phyloP scores from a whole-genome alignment of 1,284 basidiomycete species.

The Pseudozyma sp. region DNA sequence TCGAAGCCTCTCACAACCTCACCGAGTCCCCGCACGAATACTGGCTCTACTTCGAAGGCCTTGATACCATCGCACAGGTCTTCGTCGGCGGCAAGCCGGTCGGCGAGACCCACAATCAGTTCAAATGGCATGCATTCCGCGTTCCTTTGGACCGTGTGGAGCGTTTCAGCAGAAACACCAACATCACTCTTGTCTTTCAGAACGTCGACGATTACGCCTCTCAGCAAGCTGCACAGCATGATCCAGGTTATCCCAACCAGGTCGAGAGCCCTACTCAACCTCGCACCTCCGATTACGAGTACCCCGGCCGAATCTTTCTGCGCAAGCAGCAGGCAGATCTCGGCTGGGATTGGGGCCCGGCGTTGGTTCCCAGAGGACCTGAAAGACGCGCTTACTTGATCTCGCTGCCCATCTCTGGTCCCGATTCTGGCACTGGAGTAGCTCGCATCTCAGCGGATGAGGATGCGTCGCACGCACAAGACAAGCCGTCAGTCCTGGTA shows the following conservation, averaged over 20 bases:
- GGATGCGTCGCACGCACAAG: not conserved
- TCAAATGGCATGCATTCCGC: conserved; percentile 74
- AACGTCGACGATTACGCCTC: conserved; percentile 25
- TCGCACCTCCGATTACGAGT: conserved; percentile 44
- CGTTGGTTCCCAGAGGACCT: conserved; percentile 42
- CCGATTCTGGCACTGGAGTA: not conserved
- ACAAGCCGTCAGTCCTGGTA: conserved; percentile 7
- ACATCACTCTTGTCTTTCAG: conserved; percentile 47
- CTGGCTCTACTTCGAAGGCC: conserved; percentile 75
- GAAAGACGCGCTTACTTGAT: conserved; percentile 46
- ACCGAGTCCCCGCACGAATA: conserved; percentile 64
- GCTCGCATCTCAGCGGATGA: not conserved
- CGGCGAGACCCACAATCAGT: conserved; percentile 75
- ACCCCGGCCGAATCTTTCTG: conserved; percentile 54
- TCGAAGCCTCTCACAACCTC: conserved; percentile 10
- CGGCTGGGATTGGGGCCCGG: conserved; percentile 65
- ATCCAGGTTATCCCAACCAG: conserved; percentile 44
- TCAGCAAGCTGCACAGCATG: conserved; percentile 10
- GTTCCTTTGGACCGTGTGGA: conserved; percentile 10
- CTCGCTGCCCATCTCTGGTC: conserved; percentile 6
- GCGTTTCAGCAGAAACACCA: conserved; percentile 4
- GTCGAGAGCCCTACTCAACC: conserved; percentile 4
- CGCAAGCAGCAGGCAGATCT: conserved; percentile 61
- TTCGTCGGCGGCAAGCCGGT: conserved; percentile 73
- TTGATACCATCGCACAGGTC: conserved; percentile 75